A percentile compares a stretch with the other conserved stretches of the same genome.
phyloP scores from a whole-genome alignment of 2,329 filamentous ascomycete species.

The Pseudocercospora macadamiae region DNA sequence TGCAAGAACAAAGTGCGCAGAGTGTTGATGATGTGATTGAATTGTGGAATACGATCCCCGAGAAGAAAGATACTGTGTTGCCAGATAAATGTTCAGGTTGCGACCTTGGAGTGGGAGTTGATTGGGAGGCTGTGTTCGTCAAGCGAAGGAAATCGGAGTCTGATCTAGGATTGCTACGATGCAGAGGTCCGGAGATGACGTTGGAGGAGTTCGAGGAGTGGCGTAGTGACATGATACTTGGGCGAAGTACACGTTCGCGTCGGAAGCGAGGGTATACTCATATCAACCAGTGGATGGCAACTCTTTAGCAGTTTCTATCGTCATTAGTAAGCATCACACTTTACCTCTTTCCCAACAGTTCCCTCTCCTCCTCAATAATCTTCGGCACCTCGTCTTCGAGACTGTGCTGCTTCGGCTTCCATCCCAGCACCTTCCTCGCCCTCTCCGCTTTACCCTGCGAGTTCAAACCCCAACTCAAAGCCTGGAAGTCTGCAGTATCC shows the following conservation, averaged over 20 bases:
- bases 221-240: neutral
- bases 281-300: neutral
- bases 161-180: neutral
- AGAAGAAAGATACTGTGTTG: constrained; percentile 7
- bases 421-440: constrained; percentile 62
- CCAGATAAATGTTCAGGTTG: neutral
- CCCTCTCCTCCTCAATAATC: constrained; percentile 37
- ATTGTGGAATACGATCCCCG: constrained; percentile 11
- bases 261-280: neutral
- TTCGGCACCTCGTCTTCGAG: constrained; percentile 34
- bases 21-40: constrained; percentile 21
- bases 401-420: constrained; percentile 54
- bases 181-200: neutral
- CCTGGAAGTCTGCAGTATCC: constrained; percentile 52
- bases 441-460: constrained; percentile 60
- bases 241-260: neutral
- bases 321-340: neutral
- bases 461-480: constrained; percentile 63
- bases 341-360: constrained; percentile 1
- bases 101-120: neutral
- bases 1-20: constrained; percentile 20
- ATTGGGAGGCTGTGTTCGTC: neutral
- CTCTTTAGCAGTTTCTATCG: neutral
- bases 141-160: neutral
- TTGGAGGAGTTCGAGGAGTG: neutral